Evolutionary conservation across 805 yeast species (phyloP), one percentile per base, ranked within the genome.

Genomic region (Clavispora carvajalis): DNA sequence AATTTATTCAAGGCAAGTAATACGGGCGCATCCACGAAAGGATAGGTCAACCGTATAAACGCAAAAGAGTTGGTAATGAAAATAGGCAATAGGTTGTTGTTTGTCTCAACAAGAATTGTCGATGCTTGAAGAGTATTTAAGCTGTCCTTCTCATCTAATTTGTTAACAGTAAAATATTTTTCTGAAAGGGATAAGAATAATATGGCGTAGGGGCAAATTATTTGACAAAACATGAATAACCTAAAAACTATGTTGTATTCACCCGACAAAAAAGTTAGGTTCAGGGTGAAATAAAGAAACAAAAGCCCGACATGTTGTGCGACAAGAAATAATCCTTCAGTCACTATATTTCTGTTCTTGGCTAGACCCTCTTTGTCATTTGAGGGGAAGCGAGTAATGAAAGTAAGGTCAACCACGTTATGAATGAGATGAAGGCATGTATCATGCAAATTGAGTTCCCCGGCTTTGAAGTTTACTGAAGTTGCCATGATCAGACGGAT

Each of bases 51-150:
- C 33, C 56, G 58, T 8, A 62, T 49, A 17, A 49, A 49, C n/a
- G 59, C 40, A 44, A 63, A 65, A 17, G 69, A 62, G 44, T 59
- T 63, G 24, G 64, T 58, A 26, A 66, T 57, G 45, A 65, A 53
- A 9, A 64, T 50, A 1, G 70, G 69, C 34, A 65, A 49, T 38
- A 51, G 60, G 45, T 62, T 63, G 43, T 63, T 62, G 49, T 66
- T 66, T 18, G 56, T 49, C 19, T 55, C 63, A 18, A 44, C 43
- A 17, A 63, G 42, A 23, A 55, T n/a, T n/a, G n/a, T n/a, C n/a
- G n/a, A n/a, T n/a, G n/a, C n/a, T n/a, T n/a, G n/a, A n/a, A n/a
- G n/a, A n/a, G n/a, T n/a, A n/a, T n/a, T n/a, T n/a, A n/a, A n/a
- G n/a, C n/a, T n/a, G n/a, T n/a, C n/a, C n/a, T n/a, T n/a, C n/a